phyloP scores from a whole-genome alignment of 371 early-diverging fungal species.

The Thermomucor indicae-seudaticae region DNA sequence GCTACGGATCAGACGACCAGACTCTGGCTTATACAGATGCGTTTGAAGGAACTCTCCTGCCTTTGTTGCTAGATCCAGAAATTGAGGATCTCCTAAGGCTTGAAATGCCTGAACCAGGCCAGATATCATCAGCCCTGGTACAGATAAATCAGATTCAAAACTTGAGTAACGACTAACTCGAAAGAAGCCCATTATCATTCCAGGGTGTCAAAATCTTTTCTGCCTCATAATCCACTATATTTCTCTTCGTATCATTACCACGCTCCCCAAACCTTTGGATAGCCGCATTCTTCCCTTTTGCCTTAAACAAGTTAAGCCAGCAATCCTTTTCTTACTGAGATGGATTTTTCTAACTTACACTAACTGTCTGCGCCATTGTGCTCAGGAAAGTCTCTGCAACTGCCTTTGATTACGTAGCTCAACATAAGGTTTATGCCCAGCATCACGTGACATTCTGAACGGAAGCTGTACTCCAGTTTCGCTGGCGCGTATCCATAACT shows the following conservation, averaged over 20 bases:
- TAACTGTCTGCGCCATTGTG: no score
- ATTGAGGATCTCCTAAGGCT: conserved; percentile 20
- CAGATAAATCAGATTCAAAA: background rate
- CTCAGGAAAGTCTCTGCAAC: no score
- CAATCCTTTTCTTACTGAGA: no score
- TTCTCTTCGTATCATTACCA: background rate
- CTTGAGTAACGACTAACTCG: no score
- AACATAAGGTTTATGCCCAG: no score
- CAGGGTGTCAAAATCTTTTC: conserved; percentile 40
- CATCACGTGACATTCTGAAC: no score
- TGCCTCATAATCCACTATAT: background rate
- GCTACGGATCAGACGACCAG: conserved; percentile 36
- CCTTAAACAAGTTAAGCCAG: no score
- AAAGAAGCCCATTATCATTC: conserved; percentile 40
- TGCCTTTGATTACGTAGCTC: no score
- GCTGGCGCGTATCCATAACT: no score
- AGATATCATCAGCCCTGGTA: conserved; percentile 51
- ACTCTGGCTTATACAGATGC: conserved; percentile 35
- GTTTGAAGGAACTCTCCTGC: conserved; percentile 51
- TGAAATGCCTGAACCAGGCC: conserved; percentile 42
- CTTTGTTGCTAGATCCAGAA: conserved; percentile 31
- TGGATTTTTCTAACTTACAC: no score
- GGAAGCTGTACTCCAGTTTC: no score
- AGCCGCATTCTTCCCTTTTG: background rate
- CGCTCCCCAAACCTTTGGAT: background rate